Percentiles rank a stretch among this genome's conserved stretches.
These are phyloP conservation scores for Chamaenerion angustifolium DNA, from an alignment of 345 rosid genomes.

Conservation along the genomic window DNA sequence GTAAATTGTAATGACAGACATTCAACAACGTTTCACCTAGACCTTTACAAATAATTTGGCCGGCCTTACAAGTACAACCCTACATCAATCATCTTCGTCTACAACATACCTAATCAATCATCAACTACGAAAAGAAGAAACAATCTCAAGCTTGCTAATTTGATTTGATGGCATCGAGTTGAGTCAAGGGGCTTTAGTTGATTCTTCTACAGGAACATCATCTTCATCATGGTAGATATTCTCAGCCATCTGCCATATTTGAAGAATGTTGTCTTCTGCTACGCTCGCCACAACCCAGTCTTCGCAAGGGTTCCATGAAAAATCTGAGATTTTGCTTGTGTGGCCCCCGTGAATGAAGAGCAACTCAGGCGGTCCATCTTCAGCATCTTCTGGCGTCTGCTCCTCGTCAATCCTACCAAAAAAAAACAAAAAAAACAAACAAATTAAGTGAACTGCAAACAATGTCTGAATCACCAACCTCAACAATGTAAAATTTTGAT, in stretches of 20 bases:
- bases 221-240: slow-evolving; percentile 96
- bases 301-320: slow-evolving; percentile 98
- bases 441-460: no score
- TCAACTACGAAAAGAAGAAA: no score
- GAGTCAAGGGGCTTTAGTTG: slow-evolving; percentile 36
- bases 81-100: no score
- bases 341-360: slow-evolving; percentile 98
- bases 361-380: slow-evolving; percentile 99
- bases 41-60: no score
- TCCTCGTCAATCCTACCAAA: slow-evolving; percentile 55
- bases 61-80: no score
- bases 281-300: slow-evolving; percentile 97
- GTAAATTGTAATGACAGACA: no score
- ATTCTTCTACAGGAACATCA: slow-evolving; percentile 73
- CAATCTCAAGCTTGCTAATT: no score
- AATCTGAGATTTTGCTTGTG: slow-evolving; percentile 94
- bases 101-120: no score
- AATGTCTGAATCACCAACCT: background rate
- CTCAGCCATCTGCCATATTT: slow-evolving; percentile 99
- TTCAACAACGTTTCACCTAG: no score
- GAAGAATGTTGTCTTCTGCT: slow-evolving; percentile 97
- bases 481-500: no score
- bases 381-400: slow-evolving; percentile 75
- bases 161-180: background rate
- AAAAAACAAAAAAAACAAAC: no score